Percentiles rank a stretch among this genome's conserved stretches.
Conservation (phyloP, 1,284 basidiomycete species). For the Hemileia vastatrix region DNA sequence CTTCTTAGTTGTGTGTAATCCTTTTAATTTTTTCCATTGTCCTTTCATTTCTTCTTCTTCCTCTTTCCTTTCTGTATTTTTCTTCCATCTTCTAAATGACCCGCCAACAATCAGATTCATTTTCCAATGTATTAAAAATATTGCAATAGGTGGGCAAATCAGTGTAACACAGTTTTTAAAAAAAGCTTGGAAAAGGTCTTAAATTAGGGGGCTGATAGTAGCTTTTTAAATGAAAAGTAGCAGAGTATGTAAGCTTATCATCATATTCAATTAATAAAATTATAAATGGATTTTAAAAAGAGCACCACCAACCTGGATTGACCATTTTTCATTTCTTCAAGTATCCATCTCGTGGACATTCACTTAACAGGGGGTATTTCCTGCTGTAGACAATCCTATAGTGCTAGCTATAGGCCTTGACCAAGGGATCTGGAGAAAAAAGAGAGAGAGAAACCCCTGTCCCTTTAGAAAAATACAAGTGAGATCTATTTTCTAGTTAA, state of each 20-base stretch:
- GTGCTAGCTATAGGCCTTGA: too few species aligned
- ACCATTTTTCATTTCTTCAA: conserved; percentile 31
- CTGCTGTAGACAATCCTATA: too few species aligned
- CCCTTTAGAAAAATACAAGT: too few species aligned
- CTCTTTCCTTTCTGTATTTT: too few species aligned
- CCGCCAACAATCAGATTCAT: conserved; percentile 19
- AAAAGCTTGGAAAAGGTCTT: conserved; percentile 16
- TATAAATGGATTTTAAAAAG: background rate
- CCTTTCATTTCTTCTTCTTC: too few species aligned
- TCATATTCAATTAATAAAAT: background rate
- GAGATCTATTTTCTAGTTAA: too few species aligned
- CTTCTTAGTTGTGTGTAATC: too few species aligned
- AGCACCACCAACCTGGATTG: background rate
- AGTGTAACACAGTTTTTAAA: conserved; percentile 11
- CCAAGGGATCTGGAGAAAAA: too few species aligned
- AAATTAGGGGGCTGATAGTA: conserved; percentile 13
- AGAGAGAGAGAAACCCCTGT: too few species aligned
- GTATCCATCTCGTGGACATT: conserved; percentile 45
- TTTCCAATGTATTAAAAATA: conserved; percentile 1
- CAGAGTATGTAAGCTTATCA: too few species aligned
- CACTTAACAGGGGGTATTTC: conserved; percentile 47
- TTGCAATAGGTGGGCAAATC: conserved; percentile 4
- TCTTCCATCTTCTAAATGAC: too few species aligned
- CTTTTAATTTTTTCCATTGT: too few species aligned
- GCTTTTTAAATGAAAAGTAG: background rate